Evolutionary conservation across 179 eudicot genomes (phyloP).

Genomic region (Beta corolliflora): DNA sequence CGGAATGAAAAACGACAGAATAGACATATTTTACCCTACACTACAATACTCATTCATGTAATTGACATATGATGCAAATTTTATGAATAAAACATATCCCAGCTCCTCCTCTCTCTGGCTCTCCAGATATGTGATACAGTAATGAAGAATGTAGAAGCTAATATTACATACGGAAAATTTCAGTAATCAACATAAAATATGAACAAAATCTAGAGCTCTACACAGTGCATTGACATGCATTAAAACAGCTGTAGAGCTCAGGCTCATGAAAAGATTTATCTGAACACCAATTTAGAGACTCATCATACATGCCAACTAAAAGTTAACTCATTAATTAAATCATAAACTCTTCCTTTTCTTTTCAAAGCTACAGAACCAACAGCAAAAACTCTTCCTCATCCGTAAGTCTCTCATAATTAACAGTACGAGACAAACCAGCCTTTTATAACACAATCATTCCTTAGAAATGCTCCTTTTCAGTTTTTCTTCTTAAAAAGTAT

Average conservation of each 20-base stretch:
- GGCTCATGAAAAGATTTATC: conserved; percentile 1
- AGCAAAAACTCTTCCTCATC: neutral
- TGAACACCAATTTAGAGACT: neutral
- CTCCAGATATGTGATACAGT: neutral
- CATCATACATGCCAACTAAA: neutral
- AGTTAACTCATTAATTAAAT: neutral
- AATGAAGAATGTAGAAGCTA: neutral
- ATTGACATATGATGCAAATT: neutral
- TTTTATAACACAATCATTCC: neutral
- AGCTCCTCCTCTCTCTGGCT: neutral
- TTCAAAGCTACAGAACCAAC: neutral
- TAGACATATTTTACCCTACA: neutral
- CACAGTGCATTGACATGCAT: neutral
- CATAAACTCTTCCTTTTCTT: neutral
- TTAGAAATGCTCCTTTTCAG: neutral
- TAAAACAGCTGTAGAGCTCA: neutral
- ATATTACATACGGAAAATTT: neutral
- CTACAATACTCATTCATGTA: neutral
- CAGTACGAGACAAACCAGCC: too few species aligned
- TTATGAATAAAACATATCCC: neutral
- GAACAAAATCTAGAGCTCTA: neutral
- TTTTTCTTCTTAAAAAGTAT: neutral
- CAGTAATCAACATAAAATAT: neutral
- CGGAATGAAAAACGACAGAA: neutral
- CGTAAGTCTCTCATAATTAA: neutral